Evolutionary conservation across 176 grass and related monocot species (phyloP), one percentile per base, ranked within the genome.

Genomic region (Bromus sterilis): DNA sequence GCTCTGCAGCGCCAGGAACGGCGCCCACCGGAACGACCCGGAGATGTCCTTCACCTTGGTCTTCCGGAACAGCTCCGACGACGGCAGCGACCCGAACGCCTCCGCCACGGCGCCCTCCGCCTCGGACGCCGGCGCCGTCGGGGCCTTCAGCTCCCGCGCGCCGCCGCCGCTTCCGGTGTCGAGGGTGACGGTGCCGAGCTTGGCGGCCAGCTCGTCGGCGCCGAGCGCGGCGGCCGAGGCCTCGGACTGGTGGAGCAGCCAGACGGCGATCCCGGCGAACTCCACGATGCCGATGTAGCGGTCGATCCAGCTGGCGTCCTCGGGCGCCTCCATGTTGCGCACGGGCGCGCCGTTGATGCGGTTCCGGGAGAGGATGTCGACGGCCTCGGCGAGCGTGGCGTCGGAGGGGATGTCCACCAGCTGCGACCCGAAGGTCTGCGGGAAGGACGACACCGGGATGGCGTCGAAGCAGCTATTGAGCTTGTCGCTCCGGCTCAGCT

Each of bases 301-400:
- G 77, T 98, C 95, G 83, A 98, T 98, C 95, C 92, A 98, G 82
- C 95, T 98, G 18, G 92, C 86, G 85, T 95, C 92, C 66, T 98
- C 92, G 2, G 90, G 90, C 34, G 95, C 95, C 29, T 98, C 89
- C 5, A 91, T 76, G 89, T 91, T 94, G 67, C 92, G 60, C 32
- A 98, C 95, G 44, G 93, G 95, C 4, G 92, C 95, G 39, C 88
- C 91, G 85, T 93, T 78, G 74, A 98, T 93, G 37, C 90, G 83
- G 90, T 93, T 91, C 61, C 88, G 82, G 37, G 92, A 95, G 29
- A 98, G 86, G 83, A 80, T 91, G 40, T 93, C 95, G n/a, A 95
- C 90, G 57, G 90, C 89, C 82, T 94, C 92, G 74, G 95, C 90
- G 53, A 98, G 82, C 59, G 88, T 98, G 37, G 92, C 66, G 76